phyloP scores from a whole-genome alignment of 257 asterid species.

The Thymus quinquecostatus region DNA sequence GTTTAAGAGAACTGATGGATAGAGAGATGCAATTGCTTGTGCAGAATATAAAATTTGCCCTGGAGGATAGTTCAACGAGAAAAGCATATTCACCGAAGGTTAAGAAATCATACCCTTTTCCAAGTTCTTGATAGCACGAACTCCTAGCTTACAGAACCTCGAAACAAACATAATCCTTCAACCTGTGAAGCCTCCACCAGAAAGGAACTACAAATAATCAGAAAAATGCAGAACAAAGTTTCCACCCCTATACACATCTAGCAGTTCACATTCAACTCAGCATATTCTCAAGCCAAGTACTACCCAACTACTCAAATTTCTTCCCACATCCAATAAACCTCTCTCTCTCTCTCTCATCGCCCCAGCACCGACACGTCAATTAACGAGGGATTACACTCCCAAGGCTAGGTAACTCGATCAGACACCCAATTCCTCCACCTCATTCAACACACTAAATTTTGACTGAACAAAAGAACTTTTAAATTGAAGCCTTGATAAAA shows the following conservation, averaged over 20 bases:
- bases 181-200: constrained; percentile 36
- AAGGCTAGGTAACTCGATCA: not conserved
- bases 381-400: not conserved
- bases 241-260: not conserved
- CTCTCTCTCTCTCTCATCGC: not conserved
- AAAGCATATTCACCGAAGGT: constrained; percentile 19
- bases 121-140: constrained; percentile 38
- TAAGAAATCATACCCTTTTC: constrained; percentile 43
- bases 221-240: not conserved
- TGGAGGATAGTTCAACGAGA: not conserved
- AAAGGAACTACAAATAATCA: constrained; percentile 25
- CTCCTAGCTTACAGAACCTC: constrained; percentile 49
- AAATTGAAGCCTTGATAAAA: not conserved
- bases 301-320: not conserved
- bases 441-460: not conserved
- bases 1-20: not conserved
- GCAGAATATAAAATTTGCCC: not conserved
- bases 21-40: not conserved
- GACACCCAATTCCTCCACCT: not conserved
- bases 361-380: not conserved
- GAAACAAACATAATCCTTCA: constrained; percentile 53
- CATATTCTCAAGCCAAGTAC: not conserved
- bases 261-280: not conserved
- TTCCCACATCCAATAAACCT: not conserved
- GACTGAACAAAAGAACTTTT: not conserved